Base-by-base conservation (phyloP, 345 rosid species). In the Ricinus communis region DNA sequence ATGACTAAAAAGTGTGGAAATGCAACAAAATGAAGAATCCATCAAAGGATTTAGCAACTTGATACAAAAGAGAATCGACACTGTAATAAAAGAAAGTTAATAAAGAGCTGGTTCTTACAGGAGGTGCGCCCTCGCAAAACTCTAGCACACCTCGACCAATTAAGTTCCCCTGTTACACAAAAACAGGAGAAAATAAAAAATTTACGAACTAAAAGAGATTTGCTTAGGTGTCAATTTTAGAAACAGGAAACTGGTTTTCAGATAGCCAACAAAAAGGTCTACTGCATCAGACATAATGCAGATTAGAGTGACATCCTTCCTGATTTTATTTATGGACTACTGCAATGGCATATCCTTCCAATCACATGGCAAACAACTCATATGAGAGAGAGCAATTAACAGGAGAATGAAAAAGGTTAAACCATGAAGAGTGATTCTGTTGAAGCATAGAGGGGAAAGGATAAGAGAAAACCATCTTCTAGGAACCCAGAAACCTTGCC, bases 91-190 rank as follows among this genome's bases (percentile, higher is more conserved):
- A 33, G 1, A 54, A 24, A 38, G n/a, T 66, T 52, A 0, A 46
- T 30, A 51, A 33, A 19, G 57, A 69, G 54, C 36, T 28, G 65
- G 33, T 55, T 62, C 88, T 71, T 53, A 94, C 95, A n/a, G 83
- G 91, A 65, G 97, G 97, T 27, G 86, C 91, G 51, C 81, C 97
- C 2, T 90, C 87, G 55, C 99, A 95, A 71, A 87, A 87, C 87
- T 95, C 91, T 41, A 91, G 55, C 55, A 95, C 87, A 10, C 93
- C 99, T 57, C 97, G 89, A 30, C 85, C 99, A 49, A 95, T 93
- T 75, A 95, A 82, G 76, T 89, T 95, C 19, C 99, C 99, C 97
- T 94, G 91, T 77, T 55, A 66, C 65, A 31, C 5, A 45, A 4
- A 4, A 24, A 63, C 21, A 66, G 5, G 45, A 33, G 33, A 16